Percentiles rank a stretch among this genome's conserved stretches.
Conservation (phyloP, 2,329 filamentous ascomycete genomes). For the Zalaria obscura region DNA sequence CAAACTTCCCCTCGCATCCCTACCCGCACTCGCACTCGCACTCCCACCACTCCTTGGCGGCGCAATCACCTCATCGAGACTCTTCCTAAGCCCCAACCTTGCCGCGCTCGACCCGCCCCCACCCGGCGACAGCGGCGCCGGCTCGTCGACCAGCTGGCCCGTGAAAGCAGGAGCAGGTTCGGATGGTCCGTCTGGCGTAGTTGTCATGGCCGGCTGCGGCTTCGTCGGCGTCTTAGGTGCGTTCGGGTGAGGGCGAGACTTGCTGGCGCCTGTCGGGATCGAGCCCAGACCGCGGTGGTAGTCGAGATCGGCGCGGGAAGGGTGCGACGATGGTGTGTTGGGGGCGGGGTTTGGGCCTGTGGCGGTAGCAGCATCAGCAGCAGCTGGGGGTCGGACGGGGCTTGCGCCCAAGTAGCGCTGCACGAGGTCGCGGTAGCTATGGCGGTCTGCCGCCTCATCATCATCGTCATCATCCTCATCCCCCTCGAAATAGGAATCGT, state of each 20-base stretch:
- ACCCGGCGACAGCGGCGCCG: constrained; percentile 7
- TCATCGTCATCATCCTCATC: constrained; percentile 32
- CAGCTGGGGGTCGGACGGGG: constrained; percentile 1
- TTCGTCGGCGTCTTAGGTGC: constrained; percentile 4
- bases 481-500: constrained; percentile 33
- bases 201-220: constrained; percentile 2
- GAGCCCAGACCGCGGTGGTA: constrained; percentile 4
- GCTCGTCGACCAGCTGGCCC: constrained; percentile 3
- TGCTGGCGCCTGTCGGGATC: constrained; percentile 14
- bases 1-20: too few relatives aligned
- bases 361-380: background rate
- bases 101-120: constrained; percentile 13
- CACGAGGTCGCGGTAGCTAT: background rate
- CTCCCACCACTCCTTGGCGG: background rate
- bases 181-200: constrained; percentile 7
- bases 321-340: background rate
- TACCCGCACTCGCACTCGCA: too few relatives aligned
- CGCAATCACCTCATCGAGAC: constrained; percentile 13
- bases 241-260: constrained; percentile 1
- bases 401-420: background rate
- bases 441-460: constrained; percentile 19
- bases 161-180: constrained; percentile 6
- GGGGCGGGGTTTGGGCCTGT: background rate
- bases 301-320: constrained; percentile 16
- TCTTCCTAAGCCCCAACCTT: constrained; percentile 17